These are phyloP conservation scores for Cladosporium sp. DNA, from an alignment of 2,329 filamentous ascomycete genomes.

Conservation along the genomic window DNA sequence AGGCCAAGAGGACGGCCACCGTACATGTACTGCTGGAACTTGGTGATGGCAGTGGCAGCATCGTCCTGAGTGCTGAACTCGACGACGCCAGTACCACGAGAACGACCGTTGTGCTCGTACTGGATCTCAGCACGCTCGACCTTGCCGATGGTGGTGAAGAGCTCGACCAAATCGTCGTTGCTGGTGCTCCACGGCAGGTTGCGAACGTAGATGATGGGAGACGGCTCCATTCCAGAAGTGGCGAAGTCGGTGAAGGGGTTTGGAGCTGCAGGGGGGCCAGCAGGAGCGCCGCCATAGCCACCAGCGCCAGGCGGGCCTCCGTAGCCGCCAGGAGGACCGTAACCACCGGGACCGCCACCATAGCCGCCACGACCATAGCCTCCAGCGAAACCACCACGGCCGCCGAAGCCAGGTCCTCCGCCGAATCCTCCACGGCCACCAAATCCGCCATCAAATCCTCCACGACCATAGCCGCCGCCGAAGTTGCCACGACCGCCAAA, in stretches of 20 bases:
- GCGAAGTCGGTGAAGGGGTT: slow-evolving; percentile 95
- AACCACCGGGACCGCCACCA: slow-evolving; percentile 49
- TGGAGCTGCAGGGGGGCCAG: slow-evolving; percentile 50
- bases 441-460: slow-evolving; percentile 35
- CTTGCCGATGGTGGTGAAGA: slow-evolving; percentile 97
- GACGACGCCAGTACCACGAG: slow-evolving; percentile 92
- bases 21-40: slow-evolving; percentile 97
- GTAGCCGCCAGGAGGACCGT: slow-evolving; percentile 55
- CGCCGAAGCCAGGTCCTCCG: slow-evolving; percentile 44
- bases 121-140: slow-evolving; percentile 99
- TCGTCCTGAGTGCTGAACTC: slow-evolving; percentile 80
- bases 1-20: slow-evolving; percentile 89
- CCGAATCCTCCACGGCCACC: slow-evolving; percentile 36
- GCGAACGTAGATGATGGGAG: slow-evolving; percentile 86
- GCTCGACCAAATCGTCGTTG: slow-evolving; percentile 92
- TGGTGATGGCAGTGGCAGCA: slow-evolving; percentile 88
- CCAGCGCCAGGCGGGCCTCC: slow-evolving; percentile 52
- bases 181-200: slow-evolving; percentile 99
- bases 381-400: slow-evolving; percentile 45
- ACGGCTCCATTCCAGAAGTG: slow-evolving; percentile 77
- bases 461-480: slow-evolving; percentile 45
- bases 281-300: slow-evolving; percentile 53
- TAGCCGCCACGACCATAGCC: slow-evolving; percentile 48
- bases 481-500: slow-evolving; percentile 38
- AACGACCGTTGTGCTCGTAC: slow-evolving; percentile 94